Conservation (phyloP, 192 early-diverging fungal genomes). For the Podila minutissima region DNA sequence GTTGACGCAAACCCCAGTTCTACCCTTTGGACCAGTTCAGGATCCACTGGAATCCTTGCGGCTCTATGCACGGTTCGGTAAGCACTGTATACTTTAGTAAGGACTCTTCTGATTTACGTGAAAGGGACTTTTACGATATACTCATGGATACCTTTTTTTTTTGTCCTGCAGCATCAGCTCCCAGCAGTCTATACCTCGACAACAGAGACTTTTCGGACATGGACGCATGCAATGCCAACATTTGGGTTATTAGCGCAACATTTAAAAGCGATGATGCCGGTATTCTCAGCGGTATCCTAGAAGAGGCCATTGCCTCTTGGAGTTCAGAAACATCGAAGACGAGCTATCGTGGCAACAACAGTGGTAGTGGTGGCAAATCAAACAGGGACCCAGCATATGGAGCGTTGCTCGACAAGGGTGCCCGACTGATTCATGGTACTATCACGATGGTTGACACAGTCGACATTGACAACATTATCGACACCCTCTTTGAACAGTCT, state of each 20-base stretch:
- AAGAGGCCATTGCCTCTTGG: conserved; percentile 59
- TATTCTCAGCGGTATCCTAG: conserved; percentile 53
- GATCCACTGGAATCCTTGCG: conserved; percentile 62
- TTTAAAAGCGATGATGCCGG: conserved; percentile 56
- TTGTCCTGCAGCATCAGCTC: conserved; percentile 38
- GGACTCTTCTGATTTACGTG: neutral
- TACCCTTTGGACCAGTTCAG: conserved; percentile 65
- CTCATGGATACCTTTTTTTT: neutral
- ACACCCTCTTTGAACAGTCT: conserved; percentile 47
- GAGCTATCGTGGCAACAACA: conserved; percentile 13
- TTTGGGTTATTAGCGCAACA: conserved; percentile 52
- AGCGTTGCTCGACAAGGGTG: conserved; percentile 33
- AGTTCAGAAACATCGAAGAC: conserved; percentile 42
- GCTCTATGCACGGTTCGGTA: conserved; percentile 57
- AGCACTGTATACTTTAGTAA: neutral
- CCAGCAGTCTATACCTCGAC: conserved; percentile 47
- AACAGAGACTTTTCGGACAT: conserved; percentile 54
- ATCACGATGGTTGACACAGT: conserved; percentile 53
- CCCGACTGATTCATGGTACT: conserved; percentile 22
- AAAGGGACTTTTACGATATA: neutral
- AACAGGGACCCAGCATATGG: conserved; percentile 9
- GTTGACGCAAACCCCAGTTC: conserved; percentile 15
- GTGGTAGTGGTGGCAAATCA: conserved; percentile 26
- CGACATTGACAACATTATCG: conserved; percentile 58
- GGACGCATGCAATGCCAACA: conserved; percentile 60